Conservation (phyloP, 2,329 filamentous ascomycete genomes). For the Sphaceloma murrayae region DNA sequence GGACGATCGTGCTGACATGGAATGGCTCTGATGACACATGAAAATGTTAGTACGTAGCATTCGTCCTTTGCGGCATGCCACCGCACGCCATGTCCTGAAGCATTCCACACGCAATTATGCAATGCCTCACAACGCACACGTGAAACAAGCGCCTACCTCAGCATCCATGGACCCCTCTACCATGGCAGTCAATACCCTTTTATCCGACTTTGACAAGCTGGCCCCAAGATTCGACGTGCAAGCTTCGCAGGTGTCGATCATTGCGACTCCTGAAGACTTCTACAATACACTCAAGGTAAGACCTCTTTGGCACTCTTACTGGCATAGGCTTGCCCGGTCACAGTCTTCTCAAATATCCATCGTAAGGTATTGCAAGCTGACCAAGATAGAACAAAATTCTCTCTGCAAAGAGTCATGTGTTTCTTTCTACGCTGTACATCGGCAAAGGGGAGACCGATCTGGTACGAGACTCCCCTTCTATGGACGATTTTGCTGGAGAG, state of each 20-base stretch:
- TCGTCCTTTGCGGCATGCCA: not conserved
- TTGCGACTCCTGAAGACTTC: slow-evolving; percentile 77
- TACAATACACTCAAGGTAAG: slow-evolving; percentile 79
- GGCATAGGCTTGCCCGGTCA: no score
- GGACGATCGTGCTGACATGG: no score
- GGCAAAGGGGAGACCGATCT: slow-evolving; percentile 87
- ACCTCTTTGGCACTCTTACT: no score
- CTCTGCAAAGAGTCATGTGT: slow-evolving; percentile 68
- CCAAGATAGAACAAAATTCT: slow-evolving; percentile 62
- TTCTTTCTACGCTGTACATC: slow-evolving; percentile 93
- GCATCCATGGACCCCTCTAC: slow-evolving; percentile 7
- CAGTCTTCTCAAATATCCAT: no score
- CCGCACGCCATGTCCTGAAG: not conserved
- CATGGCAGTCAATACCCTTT: slow-evolving; percentile 46
- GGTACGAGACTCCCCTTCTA: no score
- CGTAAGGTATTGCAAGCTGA: no score
- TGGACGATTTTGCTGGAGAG: no score
- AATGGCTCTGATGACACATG: no score
- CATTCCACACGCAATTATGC: not conserved
- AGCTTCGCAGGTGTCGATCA: slow-evolving; percentile 68
- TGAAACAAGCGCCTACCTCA: slow-evolving; percentile 4
- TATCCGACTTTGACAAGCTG: slow-evolving; percentile 72
- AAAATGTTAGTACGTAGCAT: no score
- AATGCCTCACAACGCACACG: no score
- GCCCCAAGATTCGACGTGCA: slow-evolving; percentile 83